Base-by-base conservation (phyloP, 2,329 filamentous ascomycete species). In the Penicillium sclerotigenum region DNA sequence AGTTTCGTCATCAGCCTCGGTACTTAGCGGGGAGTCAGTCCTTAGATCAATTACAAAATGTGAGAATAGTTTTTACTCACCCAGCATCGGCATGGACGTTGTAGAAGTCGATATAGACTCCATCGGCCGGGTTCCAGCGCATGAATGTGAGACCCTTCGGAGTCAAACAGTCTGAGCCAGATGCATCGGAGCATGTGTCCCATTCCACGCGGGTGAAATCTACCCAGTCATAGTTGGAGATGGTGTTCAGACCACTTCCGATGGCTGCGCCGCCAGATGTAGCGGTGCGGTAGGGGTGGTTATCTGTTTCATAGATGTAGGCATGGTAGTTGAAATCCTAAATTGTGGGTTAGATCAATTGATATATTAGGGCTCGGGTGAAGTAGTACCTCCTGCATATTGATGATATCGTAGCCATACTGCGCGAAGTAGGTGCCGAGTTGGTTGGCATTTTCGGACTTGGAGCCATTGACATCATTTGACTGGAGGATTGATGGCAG, bases 111-210 rank as follows among this genome's bases (percentile, higher is more conserved):
- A 86, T 71, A 57, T 81, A 86, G 8, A 83, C 78, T 16, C 80
- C 80, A 34, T 77, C 74, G 9, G 76, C 78, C 14, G 87, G 62
- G 20, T 77, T 71, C 38, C 81, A 70, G 13, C 84, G 80, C 84
- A 88, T 87, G 46, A 84, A 84, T 0, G 85, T 87, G 69, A 87
- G 88, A 14, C 86, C 86, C 71, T 89, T 89, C 22, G 85, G 86
- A 0, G 86, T 88, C 59, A 88, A 73, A 67, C 86, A 88, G 68
- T 89, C 86, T 1, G 69, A 64, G 0, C 78, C 79, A 0, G 81
- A 83, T 34, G 79, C 78, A 65, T 83, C 70, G 56, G 81, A 83
- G 72, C 67, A 69, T 2, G 40, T 60, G n/a, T 55, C 57, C 86
- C 86, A 89, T 65, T 85, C 83, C 47, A 80, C 73, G 14, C 85